phyloP scores from a whole-genome alignment of 495 filamentous ascomycete species.

The Aspergillus heteromorphus region DNA sequence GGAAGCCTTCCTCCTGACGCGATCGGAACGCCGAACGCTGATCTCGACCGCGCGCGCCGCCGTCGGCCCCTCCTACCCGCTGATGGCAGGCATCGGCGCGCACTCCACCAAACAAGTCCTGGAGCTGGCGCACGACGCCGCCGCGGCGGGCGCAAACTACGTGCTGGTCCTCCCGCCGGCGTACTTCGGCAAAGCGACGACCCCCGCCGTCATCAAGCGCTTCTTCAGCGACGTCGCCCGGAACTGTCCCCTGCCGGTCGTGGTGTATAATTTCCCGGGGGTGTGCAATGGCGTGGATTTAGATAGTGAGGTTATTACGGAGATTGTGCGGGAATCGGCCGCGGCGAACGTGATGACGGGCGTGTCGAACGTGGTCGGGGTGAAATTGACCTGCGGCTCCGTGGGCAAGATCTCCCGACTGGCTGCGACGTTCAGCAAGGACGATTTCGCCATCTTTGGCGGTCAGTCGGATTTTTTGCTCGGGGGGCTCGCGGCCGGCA shows the following conservation, averaged over 20 bases:
- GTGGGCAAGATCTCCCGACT: conserved; percentile 62
- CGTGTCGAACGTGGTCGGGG: conserved; percentile 53
- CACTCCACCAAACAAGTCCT: conserved; percentile 61
- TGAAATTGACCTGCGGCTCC: conserved; percentile 65
- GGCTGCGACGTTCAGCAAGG: conserved; percentile 46
- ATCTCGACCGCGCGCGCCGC: conserved; percentile 48
- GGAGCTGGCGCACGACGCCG: conserved; percentile 54
- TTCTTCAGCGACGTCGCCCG: conserved; percentile 58
- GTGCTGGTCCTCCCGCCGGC: conserved; percentile 57
- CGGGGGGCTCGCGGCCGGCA: conserved; percentile 51
- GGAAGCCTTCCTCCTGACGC: conserved; percentile 60
- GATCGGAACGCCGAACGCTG: conserved; percentile 50
- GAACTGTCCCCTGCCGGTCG: conserved; percentile 48
- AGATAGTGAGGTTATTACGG: conserved; percentile 55
- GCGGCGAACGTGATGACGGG: conserved; percentile 38
- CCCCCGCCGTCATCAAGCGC: conserved; percentile 47
- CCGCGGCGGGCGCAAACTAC: conserved; percentile 53
- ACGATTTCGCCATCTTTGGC: conserved; percentile 59
- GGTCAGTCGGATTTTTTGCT: conserved; percentile 69
- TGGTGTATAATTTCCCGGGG: conserved; percentile 68
- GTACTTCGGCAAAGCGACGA: conserved; percentile 60
- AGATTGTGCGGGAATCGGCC: conserved; percentile 41
- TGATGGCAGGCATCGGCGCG: conserved; percentile 60
- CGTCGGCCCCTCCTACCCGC: conserved; percentile 45
- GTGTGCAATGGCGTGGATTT: conserved; percentile 69